Evolutionary conservation across 176 grass and related monocot genomes (phyloP).

Genomic region (Zoysia japonica): DNA sequence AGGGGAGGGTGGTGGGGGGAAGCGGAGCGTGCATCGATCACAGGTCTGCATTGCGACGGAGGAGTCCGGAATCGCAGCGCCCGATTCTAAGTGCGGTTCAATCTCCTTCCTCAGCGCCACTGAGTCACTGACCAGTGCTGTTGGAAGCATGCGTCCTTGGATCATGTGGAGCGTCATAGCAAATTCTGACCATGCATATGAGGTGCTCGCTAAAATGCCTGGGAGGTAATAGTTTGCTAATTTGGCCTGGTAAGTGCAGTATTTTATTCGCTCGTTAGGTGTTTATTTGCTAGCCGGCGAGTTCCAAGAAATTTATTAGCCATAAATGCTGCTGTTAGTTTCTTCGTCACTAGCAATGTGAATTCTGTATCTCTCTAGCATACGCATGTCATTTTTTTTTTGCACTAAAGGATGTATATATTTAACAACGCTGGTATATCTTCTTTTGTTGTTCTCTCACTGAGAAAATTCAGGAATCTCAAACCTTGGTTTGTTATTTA

Average conservation of each 20-base stretch:
- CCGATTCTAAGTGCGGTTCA: background rate
- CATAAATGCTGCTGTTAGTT: slow-evolving; percentile 6
- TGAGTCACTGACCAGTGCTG: background rate
- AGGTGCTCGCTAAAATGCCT: slow-evolving; percentile 10
- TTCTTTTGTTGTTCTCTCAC: background rate
- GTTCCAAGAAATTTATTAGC: background rate
- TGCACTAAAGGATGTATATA: background rate
- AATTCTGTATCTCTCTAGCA: background rate
- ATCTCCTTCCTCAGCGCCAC: background rate
- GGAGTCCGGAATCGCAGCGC: background rate
- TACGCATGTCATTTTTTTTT: background rate
- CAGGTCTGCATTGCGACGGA: background rate
- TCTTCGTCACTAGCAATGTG: background rate
- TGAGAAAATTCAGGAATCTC: slow-evolving; percentile 34
- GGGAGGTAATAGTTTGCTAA: background rate
- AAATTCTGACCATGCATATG: background rate
- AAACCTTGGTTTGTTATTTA: slow-evolving; percentile 48
- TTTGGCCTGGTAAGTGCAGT: background rate
- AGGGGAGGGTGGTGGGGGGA: background rate
- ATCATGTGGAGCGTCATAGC: background rate
- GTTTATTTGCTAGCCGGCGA: background rate
- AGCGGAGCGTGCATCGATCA: background rate
- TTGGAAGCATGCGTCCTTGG: background rate
- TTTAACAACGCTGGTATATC: slow-evolving; percentile 19
- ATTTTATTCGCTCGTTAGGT: background rate